Evolutionary conservation across 225 moss, liverwort and hornwort genomes (phyloP).

Genomic region (Physcomitrium patens): DNA sequence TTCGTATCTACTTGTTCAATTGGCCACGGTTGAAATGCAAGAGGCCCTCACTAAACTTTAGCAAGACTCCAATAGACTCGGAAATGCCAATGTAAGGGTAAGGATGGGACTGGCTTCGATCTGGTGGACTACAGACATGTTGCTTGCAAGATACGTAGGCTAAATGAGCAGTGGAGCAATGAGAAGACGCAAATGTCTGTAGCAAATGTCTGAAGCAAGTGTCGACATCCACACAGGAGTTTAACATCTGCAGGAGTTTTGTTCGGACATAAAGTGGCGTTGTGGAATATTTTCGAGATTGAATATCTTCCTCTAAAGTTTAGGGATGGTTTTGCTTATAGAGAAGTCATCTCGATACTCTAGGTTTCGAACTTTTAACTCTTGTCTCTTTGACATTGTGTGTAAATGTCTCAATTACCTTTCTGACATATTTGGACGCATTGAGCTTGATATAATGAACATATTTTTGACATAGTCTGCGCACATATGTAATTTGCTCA

Average conservation of each 20-base stretch:
- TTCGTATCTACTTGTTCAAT: no score
- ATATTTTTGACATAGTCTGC: not conserved
- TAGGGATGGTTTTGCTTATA: constrained; percentile 6
- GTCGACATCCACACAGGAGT: constrained; percentile 89
- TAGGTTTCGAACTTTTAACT: not conserved
- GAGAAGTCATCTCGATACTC: not conserved
- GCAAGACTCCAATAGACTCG: no score
- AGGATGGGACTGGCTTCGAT: no score
- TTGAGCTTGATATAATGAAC: constrained; percentile 1
- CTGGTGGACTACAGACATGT: no score
- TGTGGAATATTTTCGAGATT: constrained; percentile 98
- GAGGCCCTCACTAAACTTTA: no score
- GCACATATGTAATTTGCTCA: constrained; percentile 1
- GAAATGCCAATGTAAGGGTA: no score
- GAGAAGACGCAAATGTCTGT: constrained; percentile 94
- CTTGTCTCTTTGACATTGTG: constrained; percentile 9
- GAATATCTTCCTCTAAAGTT: constrained; percentile 47
- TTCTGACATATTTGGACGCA: not conserved
- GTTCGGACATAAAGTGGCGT: constrained; percentile 86
- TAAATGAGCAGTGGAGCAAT: constrained; percentile 97
- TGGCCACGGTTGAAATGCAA: no score
- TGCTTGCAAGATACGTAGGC: constrained; percentile 74
- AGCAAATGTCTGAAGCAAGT: no score
- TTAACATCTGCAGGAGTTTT: constrained; percentile 87
- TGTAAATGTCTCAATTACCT: not conserved